phyloP scores from a whole-genome alignment of 768 basidiomycete species.

The Dentipellis sp. region DNA sequence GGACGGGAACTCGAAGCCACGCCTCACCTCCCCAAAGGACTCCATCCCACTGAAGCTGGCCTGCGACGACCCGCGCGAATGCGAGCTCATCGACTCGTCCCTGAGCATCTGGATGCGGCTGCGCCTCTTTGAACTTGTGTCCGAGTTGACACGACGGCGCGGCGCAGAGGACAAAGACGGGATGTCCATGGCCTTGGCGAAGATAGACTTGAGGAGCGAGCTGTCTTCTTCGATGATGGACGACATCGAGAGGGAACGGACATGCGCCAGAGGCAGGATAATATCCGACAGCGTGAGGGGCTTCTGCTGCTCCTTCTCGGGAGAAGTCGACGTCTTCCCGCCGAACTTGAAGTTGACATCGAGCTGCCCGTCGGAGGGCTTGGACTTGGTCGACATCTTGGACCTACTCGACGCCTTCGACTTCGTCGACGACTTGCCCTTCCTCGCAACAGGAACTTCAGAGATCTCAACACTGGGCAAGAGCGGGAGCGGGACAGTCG shows the following conservation, averaged over 20 bases:
- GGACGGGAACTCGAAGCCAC: constrained; percentile 66
- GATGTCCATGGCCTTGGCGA: constrained; percentile 21
- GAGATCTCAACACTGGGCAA: constrained; percentile 14
- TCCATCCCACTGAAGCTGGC: constrained; percentile 65
- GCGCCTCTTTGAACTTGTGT: constrained; percentile 30
- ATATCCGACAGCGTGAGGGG: constrained; percentile 69
- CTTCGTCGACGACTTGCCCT: constrained; percentile 15
- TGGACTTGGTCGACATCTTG: constrained; percentile 23
- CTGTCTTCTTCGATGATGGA: constrained; percentile 27
- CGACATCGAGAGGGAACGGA: constrained; percentile 36
- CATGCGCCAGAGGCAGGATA: constrained; percentile 54
- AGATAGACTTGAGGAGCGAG: constrained; percentile 20
- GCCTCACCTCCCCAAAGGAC: constrained; percentile 70
- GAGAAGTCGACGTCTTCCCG: constrained; percentile 26
- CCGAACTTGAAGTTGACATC: constrained; percentile 72
- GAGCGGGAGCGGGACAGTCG: background rate
- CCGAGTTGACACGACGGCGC: constrained; percentile 32
- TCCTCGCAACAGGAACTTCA: background rate
- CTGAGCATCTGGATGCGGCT: constrained; percentile 18
- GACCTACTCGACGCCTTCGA: too few relatives aligned
- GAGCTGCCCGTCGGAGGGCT: constrained; percentile 55
- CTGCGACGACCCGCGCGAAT: constrained; percentile 35
- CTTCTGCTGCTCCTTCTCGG: constrained; percentile 8
- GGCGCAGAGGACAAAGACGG: constrained; percentile 23
- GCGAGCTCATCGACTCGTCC: constrained; percentile 15